Percentiles rank a stretch among this genome's conserved stretches.
Conservation (phyloP, 352 stramenopile species). For the Elongisporangium senticosum region DNA sequence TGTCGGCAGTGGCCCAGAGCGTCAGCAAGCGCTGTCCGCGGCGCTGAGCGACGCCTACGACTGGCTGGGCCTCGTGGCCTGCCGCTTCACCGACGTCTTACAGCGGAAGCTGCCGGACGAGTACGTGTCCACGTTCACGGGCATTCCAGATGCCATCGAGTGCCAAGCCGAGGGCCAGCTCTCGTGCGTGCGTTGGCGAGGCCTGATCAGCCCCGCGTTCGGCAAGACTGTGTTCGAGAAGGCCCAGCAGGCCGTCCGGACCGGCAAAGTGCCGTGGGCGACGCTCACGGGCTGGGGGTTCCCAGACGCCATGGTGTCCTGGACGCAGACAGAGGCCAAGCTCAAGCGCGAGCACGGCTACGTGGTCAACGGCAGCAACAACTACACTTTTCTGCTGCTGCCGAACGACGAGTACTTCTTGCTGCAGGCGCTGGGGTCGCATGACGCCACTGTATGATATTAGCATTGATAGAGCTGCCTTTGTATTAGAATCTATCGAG, state of each 20-base stretch:
- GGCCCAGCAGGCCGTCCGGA: conserved; percentile 38
- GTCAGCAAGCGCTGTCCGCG: conserved; percentile 16
- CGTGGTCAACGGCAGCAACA: conserved; percentile 69
- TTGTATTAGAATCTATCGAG: background rate
- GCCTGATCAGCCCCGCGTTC: conserved; percentile 57
- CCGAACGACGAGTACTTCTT: conserved; percentile 70
- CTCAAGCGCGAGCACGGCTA: conserved; percentile 60
- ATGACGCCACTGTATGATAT: conserved; percentile 52
- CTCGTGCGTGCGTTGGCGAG: conserved; percentile 65
- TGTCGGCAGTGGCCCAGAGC: background rate
- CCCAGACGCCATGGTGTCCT: conserved; percentile 63
- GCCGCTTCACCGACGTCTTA: conserved; percentile 48
- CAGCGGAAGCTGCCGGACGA: conserved; percentile 47
- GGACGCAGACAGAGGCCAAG: conserved; percentile 35
- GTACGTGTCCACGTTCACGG: conserved; percentile 77
- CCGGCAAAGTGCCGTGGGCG: conserved; percentile 50
- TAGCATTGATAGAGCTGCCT: conserved; percentile 8
- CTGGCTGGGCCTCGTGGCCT: conserved; percentile 72
- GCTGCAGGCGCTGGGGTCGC: conserved; percentile 58
- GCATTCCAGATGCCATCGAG: conserved; percentile 29
- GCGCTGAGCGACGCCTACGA: conserved; percentile 58
- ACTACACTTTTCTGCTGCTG: conserved; percentile 67
- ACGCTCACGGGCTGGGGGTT: conserved; percentile 78
- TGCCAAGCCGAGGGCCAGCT: conserved; percentile 29
- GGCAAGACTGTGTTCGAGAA: conserved; percentile 47